These are phyloP conservation scores for Phytophthora podocarpi DNA, from an alignment of 352 stramenopile species.

Conservation along the genomic window DNA sequence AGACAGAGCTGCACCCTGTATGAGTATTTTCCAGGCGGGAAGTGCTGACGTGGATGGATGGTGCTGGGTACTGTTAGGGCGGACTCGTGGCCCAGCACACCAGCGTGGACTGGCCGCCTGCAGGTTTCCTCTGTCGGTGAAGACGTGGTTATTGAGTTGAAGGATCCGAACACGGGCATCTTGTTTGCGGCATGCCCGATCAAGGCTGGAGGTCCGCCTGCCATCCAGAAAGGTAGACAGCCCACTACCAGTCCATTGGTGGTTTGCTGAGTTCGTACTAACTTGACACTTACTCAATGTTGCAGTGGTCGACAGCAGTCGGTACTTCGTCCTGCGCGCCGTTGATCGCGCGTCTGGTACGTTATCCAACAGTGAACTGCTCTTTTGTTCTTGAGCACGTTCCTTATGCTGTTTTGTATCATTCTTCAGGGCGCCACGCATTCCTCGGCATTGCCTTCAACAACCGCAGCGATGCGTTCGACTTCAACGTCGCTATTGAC, in stretches of 20 bases:
- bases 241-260: background rate
- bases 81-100: slow-evolving; percentile 67
- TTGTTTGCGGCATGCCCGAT: slow-evolving; percentile 73
- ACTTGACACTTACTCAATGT: background rate
- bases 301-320: slow-evolving; percentile 87
- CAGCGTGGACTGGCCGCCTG: slow-evolving; percentile 64
- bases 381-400: background rate
- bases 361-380: background rate
- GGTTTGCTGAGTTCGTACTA: background rate
- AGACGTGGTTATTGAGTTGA: slow-evolving; percentile 64
- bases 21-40: too few species aligned
- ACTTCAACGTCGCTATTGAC: slow-evolving; percentile 94
- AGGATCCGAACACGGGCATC: slow-evolving; percentile 53
- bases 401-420: background rate
- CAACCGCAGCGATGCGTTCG: slow-evolving; percentile 94
- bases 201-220: slow-evolving; percentile 54
- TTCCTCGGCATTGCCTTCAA: slow-evolving; percentile 95
- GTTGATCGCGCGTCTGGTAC: slow-evolving; percentile 84
- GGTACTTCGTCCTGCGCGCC: slow-evolving; percentile 94
- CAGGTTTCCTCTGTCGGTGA: slow-evolving; percentile 69
- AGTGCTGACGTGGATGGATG: too few species aligned
- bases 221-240: slow-evolving; percentile 72
- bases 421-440: slow-evolving; percentile 74
- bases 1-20: background rate
- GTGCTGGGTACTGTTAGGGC: slow-evolving; percentile 38